Base-by-base conservation (phyloP, 176 grass and related monocot species). In the Tuctoria greenei region DNA sequence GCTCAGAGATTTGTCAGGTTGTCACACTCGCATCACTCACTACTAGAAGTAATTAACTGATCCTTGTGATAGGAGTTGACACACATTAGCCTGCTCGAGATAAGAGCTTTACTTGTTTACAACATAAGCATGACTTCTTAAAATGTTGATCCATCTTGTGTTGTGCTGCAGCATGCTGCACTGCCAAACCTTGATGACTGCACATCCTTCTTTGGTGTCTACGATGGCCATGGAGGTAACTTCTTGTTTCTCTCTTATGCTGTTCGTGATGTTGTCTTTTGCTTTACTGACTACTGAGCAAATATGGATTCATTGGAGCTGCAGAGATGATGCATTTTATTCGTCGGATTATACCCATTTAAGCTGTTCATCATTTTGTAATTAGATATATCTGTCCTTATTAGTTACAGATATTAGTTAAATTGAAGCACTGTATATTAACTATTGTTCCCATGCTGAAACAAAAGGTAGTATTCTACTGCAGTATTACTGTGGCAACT, bases 201-300 rank as follows among this genome's bases (percentile, higher is more conserved):
- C 78, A 93, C 91, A 69, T 93, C 91, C 10, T 93, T 93, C 73
- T 93, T 93, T 85, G 91, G 84, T 1, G 91, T 93, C 51, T 93
- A 87, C 10, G 91, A 93, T 80, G 91, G 91, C 7, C 91, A 93
- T 66, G 91, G 91, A 82, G 91, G 91, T 93, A 90, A 76, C 4
- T 60, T 35, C 42, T 37, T 0, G 13, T 27, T 74, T 9, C 79
- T 57, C 31, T 64, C 31, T 43, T 55, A 1, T 55, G 54, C 2
- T 17, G 5, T 52, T 55, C 79, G 31, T 15, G 21, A 1, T 49
- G 9, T 23, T 31, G 9, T 63, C 9, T 50, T 80, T 18, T 20
- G 57, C 17, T 71, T 36, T 47, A 84, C 13, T 6, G 16, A 55
- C 2, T 23, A 44, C 12, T 36, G 10, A 12, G 13, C 46, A 6